These are phyloP conservation scores for Ogataea pini DNA, from an alignment of 805 yeast genomes.

Conservation along the genomic window DNA sequence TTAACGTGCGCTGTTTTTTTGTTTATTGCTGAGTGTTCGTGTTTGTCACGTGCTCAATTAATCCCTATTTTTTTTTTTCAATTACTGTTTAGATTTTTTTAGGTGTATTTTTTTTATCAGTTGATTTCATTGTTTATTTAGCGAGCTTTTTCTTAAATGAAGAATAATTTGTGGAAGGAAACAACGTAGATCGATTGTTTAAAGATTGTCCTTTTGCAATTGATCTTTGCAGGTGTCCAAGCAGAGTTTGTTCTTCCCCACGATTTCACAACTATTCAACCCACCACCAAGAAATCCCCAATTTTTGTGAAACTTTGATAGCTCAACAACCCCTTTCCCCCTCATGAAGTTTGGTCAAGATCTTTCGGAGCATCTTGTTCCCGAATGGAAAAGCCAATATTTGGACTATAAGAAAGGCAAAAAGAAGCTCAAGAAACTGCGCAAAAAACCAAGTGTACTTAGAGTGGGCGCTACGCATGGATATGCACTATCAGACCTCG, in stretches of 20 bases:
- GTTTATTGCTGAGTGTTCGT: neutral
- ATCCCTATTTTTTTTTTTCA: neutral
- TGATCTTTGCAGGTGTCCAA: too few species aligned
- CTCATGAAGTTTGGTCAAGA: constrained; percentile 71
- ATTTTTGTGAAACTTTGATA: too few species aligned
- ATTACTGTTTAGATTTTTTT: neutral
- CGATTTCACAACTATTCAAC: too few species aligned
- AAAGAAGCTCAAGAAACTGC: constrained; percentile 37
- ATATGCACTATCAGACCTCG: neutral
- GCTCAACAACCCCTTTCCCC: too few species aligned
- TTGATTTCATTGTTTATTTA: neutral
- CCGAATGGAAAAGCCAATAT: constrained; percentile 87
- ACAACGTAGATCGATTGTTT: too few species aligned
- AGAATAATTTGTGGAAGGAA: too few species aligned
- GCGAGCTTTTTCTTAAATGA: neutral
- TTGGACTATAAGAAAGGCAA: constrained; percentile 62
- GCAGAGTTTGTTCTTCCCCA: too few species aligned
- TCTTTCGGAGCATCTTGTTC: constrained; percentile 66
- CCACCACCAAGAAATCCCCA: too few species aligned
- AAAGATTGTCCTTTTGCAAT: too few species aligned
- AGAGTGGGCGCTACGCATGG: neutral
- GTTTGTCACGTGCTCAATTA: constrained; percentile 3
- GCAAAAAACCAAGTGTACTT: constrained; percentile 20
- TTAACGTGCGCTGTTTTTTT: neutral
- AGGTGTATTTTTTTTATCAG: neutral